A percentile compares a stretch with the other conserved stretches of the same genome.
phyloP scores from a whole-genome alignment of 2,329 filamentous ascomycete species.

The Fusarium cicatricum region DNA sequence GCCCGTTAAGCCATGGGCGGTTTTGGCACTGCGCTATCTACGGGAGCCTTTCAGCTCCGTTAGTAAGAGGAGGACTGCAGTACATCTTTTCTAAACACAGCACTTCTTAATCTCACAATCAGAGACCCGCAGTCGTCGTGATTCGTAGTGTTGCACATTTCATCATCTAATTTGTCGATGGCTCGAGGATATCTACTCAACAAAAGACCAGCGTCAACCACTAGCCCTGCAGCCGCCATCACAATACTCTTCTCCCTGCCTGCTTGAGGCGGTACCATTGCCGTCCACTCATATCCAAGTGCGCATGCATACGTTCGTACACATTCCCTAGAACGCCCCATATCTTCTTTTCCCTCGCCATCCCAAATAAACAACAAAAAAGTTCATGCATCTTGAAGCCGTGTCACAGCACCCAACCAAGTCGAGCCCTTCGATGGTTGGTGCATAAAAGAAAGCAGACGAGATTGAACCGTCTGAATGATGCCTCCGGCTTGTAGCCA shows the following conservation, averaged over 20 bases:
- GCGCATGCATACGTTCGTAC: slow-evolving; percentile 29
- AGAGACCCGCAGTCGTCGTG: neutral
- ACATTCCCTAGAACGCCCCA: slow-evolving; percentile 38
- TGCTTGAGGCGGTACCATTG: slow-evolving; percentile 19
- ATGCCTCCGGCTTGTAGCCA: slow-evolving; percentile 15
- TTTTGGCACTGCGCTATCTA: too few species aligned
- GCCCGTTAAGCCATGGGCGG: too few species aligned
- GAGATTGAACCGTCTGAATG: slow-evolving; percentile 18
- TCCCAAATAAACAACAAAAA: slow-evolving; percentile 37
- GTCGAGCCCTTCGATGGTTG: slow-evolving; percentile 41
- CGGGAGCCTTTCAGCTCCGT: neutral
- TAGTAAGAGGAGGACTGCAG: neutral
- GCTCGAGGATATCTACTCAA: slow-evolving; percentile 39
- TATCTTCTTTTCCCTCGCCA: slow-evolving; percentile 35
- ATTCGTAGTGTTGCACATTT: slow-evolving; percentile 28
- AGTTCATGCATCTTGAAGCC: slow-evolving; percentile 38
- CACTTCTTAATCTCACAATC: too few species aligned
- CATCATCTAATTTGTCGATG: slow-evolving; percentile 33
- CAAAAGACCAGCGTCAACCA: slow-evolving; percentile 18
- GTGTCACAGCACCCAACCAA: slow-evolving; percentile 33
- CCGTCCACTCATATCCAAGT: slow-evolving; percentile 18
- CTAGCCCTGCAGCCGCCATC: slow-evolving; percentile 31
- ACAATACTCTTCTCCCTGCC: slow-evolving; percentile 13
- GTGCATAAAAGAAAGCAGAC: slow-evolving; percentile 31
- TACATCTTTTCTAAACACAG: too few species aligned